Base-by-base conservation (phyloP, 495 filamentous ascomycete species). In the Annulohypoxylon moriforme region DNA sequence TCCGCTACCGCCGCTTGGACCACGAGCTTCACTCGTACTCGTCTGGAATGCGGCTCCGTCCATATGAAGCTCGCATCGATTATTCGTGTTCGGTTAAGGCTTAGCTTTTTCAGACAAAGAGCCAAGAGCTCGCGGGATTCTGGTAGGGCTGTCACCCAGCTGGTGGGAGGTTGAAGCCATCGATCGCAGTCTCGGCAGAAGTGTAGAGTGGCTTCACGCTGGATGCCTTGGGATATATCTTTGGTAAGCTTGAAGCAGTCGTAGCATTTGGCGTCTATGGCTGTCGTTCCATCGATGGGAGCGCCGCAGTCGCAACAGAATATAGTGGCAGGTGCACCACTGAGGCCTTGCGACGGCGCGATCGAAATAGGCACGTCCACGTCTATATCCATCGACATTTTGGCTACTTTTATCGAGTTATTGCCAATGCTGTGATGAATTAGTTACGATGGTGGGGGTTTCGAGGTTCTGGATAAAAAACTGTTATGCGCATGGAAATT, bases 41-140 rank as follows among this genome's bases (percentile, higher is more conserved):
- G 84, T 75, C 93, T 85, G 55, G 93, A 96, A 83, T 99, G 96
- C 6, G 96, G 96, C 81, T 99, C 96, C 2, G 96, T 99, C 96
- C 96, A 99, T 71, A 97, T 93, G 77, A 99, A 99, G 74, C 88
- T 91, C 36, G 96, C 96, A 74, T 99, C 96, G 76, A 96, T 93
- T 68, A 99, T 94, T 44, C 96, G 85, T 60, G 96, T 92, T 82
- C 93, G 96, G 73, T 87, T 85, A 61, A 99, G 80, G 40, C 94
- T 94, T 62, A 99, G 79, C 74, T 92, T 92, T 75, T 92, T 87
- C 60, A 99, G 81, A 82, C 96, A 99, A 29, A 98, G 79, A 10
- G 96, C 94, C 25, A 99, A 83, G 46, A 99, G 82, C 79, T 98
- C 96, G 79, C 93, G 88, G 22, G 92, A 96, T 78, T 98, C 96